A percentile compares a stretch with the other conserved stretches of the same genome.
Conservation (phyloP, 495 filamentous ascomycete genomes). For the Tuber umbilicatum region DNA sequence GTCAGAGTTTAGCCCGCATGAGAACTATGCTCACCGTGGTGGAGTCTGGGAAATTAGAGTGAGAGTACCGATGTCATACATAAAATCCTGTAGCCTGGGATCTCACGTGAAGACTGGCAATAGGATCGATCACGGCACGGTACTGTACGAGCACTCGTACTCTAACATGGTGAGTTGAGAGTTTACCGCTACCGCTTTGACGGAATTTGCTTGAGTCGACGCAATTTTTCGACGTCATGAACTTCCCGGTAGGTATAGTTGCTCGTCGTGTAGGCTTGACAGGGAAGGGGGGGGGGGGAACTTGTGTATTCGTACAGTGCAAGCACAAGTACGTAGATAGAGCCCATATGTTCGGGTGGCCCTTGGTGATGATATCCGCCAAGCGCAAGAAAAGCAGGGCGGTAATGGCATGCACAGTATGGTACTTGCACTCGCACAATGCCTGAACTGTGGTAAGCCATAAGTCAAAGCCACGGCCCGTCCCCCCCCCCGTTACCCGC, state of each 20-base stretch:
- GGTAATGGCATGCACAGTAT: neutral
- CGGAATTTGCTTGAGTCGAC: neutral
- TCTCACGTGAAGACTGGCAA: neutral
- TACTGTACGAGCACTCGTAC: neutral
- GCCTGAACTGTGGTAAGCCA: neutral
- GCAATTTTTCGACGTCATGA: neutral
- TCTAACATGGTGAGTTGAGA: neutral
- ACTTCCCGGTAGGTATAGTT: neutral
- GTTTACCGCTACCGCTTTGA: neutral
- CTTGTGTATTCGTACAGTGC: neutral
- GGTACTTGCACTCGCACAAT: neutral
- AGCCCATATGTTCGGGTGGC: neutral
- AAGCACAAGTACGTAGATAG: neutral
- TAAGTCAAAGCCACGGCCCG: neutral
- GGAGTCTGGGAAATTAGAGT: conserved; percentile 2
- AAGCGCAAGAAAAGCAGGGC: neutral
- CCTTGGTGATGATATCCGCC: neutral
- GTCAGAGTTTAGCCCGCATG: neutral
- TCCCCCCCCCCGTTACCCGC: neutral
- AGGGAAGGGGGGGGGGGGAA: neutral
- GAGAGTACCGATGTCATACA: neutral
- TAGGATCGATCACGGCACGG: neutral
- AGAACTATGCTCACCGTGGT: neutral
- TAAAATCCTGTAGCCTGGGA: neutral
- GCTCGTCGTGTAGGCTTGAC: neutral